These are phyloP conservation scores for Globisporangium recalcitrans DNA, from an alignment of 352 stramenopile species.

Conservation along the genomic window DNA sequence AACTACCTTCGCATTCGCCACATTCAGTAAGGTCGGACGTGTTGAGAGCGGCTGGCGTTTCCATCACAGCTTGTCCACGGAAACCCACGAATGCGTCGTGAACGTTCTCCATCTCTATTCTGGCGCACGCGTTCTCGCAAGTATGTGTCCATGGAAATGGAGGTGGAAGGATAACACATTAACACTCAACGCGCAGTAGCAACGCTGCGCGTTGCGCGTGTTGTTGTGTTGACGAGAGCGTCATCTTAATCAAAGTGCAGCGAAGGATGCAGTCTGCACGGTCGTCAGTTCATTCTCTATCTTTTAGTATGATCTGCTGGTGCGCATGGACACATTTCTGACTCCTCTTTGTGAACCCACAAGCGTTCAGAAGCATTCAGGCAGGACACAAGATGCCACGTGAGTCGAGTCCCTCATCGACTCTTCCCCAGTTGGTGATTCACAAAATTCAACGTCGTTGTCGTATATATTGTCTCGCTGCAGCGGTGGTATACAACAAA, in stretches of 20 bases:
- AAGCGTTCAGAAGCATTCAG: background rate
- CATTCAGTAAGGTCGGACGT: background rate
- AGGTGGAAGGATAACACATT: too few relatives aligned
- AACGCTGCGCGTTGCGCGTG: background rate
- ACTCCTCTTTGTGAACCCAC: background rate
- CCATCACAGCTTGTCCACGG: background rate
- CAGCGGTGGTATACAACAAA: background rate
- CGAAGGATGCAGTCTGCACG: background rate
- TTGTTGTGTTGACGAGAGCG: background rate
- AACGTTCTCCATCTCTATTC: background rate
- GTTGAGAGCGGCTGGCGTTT: background rate
- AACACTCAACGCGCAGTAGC: too few relatives aligned
- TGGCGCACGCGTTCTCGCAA: background rate
- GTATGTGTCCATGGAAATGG: background rate
- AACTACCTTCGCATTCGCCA: background rate
- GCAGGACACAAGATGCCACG: background rate
- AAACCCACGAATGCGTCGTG: background rate
- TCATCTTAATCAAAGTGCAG: background rate
- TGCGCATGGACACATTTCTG: slow-evolving; percentile 4
- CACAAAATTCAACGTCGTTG: slow-evolving; percentile 1
- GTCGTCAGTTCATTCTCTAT: background rate
- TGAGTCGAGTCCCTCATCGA: background rate
- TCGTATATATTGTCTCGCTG: slow-evolving; percentile 2
- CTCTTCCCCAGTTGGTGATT: background rate
- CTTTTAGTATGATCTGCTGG: background rate